Evolutionary conservation across 352 stramenopile genomes (phyloP).

Genomic region (Thalassiosira exigua): DNA sequence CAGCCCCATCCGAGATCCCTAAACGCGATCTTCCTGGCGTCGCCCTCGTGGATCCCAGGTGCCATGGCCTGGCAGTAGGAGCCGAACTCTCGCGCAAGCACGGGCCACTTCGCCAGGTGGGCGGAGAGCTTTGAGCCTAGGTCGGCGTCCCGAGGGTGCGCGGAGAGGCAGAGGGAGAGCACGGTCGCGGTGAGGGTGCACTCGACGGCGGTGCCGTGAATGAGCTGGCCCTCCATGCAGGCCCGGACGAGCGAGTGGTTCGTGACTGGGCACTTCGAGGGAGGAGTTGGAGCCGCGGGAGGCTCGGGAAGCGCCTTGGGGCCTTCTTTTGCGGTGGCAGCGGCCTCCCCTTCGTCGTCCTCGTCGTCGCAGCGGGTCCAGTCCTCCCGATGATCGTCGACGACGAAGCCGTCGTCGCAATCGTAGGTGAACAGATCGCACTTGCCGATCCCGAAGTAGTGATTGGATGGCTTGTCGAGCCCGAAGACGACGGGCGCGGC

Average conservation of each 20-base stretch:
- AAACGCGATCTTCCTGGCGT: conserved; percentile 6
- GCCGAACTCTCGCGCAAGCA: conserved; percentile 46
- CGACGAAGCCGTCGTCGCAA: conserved; percentile 38
- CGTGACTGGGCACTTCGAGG: conserved; percentile 25
- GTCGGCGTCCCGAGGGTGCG: conserved; percentile 44
- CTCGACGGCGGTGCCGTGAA: conserved; percentile 18
- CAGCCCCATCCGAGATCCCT: conserved; percentile 40
- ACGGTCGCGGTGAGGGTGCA: conserved; percentile 36
- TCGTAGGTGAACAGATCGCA: conserved; percentile 60
- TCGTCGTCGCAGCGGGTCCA: not conserved
- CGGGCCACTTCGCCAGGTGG: conserved; percentile 35
- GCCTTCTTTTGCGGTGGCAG: not conserved
- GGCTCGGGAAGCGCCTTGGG: not conserved
- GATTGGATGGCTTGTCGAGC: conserved; percentile 49
- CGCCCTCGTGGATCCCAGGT: conserved; percentile 10
- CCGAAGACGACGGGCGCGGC: conserved; percentile 29
- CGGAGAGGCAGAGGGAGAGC: conserved; percentile 45
- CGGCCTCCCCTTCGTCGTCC: conserved; percentile 17
- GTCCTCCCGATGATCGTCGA: conserved; percentile 13
- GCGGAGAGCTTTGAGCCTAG: conserved; percentile 33
- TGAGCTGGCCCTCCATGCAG: conserved; percentile 34
- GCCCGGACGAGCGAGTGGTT: conserved; percentile 34
- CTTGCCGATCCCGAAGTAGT: conserved; percentile 46
- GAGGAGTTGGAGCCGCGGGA: conserved; percentile 7
- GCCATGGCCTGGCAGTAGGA: conserved; percentile 40